Base-by-base conservation (phyloP, 2,329 filamentous ascomycete species). In the Nemania sp. region DNA sequence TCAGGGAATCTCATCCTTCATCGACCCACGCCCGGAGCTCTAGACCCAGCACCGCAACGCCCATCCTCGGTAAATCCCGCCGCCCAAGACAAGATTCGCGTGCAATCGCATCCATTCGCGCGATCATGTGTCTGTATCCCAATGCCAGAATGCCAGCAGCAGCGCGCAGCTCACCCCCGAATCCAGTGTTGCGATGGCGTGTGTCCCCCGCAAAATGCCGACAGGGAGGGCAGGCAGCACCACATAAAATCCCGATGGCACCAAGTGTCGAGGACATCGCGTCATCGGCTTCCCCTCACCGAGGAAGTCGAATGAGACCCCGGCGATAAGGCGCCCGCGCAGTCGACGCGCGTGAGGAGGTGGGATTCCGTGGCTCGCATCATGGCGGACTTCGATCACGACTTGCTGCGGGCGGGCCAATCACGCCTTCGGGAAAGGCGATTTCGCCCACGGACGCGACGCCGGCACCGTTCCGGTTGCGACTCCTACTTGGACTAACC, bases 251-350 rank as follows among this genome's bases (percentile, higher is more conserved):
- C n/a, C n/a, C n/a, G 49, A 68, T 73, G 60, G 68, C 68, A 72
- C 66, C 68, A 72, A n/a, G 29, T 51, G 59, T 67, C 7, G 38
- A 56, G n/a, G 27, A 22, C 63, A 73, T 73, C 67, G 58, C 72
- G 69, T 67, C 66, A 73, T 73, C 53, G 41, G n/a, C n/a, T 49
- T 53, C 64, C 64, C 59, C 65, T 60, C 63, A 56, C 57, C 35
- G 24, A 52, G 38, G 38, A 18, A 59, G 57, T 35, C 68, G 54
- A 58, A 65, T 69, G 26, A 35, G 24, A 62, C 41, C 32, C 43
- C 27, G 26, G 61, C 56, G 54, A 70, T 68, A 68, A 51, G 20
- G 26, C 47, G 8, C 47, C 7, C 20, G n/a, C 10, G 11, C 18
- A 7, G 24, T 45, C n/a, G 24, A 43, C 29, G 18, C 61, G 27